Conservation (phyloP, 2,329 filamentous ascomycete genomes). For the Cladosporium phlei region DNA sequence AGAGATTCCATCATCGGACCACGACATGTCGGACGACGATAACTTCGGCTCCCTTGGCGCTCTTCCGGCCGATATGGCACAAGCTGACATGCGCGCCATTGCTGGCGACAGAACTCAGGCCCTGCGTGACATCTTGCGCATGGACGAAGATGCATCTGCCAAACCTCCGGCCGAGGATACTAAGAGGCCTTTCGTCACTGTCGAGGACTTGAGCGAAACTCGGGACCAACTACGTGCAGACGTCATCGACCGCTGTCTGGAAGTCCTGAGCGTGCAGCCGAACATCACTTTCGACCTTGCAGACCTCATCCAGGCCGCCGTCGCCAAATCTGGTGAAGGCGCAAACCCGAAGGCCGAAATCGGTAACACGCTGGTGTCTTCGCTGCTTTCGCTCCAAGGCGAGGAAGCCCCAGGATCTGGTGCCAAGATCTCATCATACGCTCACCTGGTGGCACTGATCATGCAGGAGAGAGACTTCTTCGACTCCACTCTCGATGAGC, state of each 20-base stretch:
- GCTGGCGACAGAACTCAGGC: background rate
- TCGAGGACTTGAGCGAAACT: conserved; percentile 75
- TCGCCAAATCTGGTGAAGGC: conserved; percentile 56
- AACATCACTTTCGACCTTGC: conserved; percentile 86
- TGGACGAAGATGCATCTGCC: background rate
- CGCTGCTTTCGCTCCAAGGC: conserved; percentile 64
- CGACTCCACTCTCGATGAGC: conserved; percentile 63
- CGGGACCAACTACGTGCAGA: conserved; percentile 68
- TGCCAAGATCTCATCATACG: conserved; percentile 80
- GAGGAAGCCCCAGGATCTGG: conserved; percentile 51
- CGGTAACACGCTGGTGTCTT: conserved; percentile 76
- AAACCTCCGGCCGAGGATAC: conserved; percentile 21
- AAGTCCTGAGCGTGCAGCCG: conserved; percentile 82
- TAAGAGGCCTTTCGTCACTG: conserved; percentile 48
- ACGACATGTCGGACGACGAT: conserved; percentile 16
- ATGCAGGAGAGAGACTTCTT: conserved; percentile 82
- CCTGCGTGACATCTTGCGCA: background rate
- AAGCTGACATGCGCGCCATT: conserved; percentile 24
- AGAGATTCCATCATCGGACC: conserved; percentile 8
- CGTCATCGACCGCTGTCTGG: conserved; percentile 82
- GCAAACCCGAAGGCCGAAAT: conserved; percentile 64
- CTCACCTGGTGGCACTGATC: conserved; percentile 83
- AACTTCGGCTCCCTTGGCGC: conserved; percentile 21
- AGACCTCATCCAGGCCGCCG: conserved; percentile 74
- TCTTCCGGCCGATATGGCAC: conserved; percentile 21